phyloP scores from a whole-genome alignment of 768 basidiomycete genomes.

The Pleurotus djamor region DNA sequence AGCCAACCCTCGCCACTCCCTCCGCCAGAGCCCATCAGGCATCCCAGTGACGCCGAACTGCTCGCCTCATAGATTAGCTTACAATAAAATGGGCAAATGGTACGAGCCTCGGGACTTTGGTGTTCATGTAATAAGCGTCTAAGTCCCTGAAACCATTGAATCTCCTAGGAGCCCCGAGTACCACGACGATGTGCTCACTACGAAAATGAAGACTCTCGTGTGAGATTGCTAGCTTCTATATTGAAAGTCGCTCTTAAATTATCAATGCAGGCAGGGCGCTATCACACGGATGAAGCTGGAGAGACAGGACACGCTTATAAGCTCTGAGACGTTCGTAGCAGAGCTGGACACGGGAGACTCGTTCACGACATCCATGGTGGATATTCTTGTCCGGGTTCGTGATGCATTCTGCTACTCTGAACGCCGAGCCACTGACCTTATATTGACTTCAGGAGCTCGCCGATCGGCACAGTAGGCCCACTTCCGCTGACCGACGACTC shows the following conservation, averaged over 20 bases:
- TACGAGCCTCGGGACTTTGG: conserved; percentile 22
- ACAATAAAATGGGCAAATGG: conserved; percentile 71
- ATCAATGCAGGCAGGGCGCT: conserved; percentile 56
- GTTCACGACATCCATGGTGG: conserved; percentile 73
- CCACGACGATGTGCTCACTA: conserved; percentile 68
- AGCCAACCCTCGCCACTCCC: conserved; percentile 1
- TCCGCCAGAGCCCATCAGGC: no score
- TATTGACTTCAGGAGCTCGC: conserved; percentile 62
- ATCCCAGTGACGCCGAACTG: neutral
- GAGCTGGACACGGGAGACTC: conserved; percentile 79
- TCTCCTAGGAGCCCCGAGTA: conserved; percentile 63
- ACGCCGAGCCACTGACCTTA: neutral
- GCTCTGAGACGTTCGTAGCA: conserved; percentile 73
- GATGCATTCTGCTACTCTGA: neutral
- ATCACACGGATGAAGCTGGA: conserved; percentile 69
- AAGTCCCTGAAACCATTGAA: neutral
- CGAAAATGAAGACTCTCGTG: conserved; percentile 79
- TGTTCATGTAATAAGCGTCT: conserved; percentile 2
- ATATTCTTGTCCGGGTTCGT: conserved; percentile 76
- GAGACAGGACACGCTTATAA: conserved; percentile 60
- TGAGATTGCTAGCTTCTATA: conserved; percentile 32
- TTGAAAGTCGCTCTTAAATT: neutral
- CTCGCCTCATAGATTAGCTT: neutral
- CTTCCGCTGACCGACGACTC: conserved; percentile 50
- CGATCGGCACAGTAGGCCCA: conserved; percentile 61